Evolutionary conservation across 2,329 filamentous ascomycete genomes (phyloP), one percentile per base, ranked within the genome.

Genomic region (Basipetospora sp.): DNA sequence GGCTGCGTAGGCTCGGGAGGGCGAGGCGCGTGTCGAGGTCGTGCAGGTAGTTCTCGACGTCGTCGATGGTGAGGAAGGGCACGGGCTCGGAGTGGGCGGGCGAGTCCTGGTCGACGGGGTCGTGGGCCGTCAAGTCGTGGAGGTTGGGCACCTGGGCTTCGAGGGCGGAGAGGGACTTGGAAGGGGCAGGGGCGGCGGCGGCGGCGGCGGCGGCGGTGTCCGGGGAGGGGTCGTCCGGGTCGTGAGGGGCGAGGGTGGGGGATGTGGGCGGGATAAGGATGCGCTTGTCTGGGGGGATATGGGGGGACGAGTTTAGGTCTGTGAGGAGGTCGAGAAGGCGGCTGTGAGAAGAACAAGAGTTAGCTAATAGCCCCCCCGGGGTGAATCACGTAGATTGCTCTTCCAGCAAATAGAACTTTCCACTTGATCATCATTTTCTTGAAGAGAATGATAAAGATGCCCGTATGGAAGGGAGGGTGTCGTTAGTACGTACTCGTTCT

Each of bases 321-420:
- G 93, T 69, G 25, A 96, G 73, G 9, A 94, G 63, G 49, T 96
- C 88, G 38, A 94, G 73, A 25, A 96, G 63, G 56, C 87, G 86
- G 57, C 87, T 94, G 49, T 18, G 4, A 25, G 19, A 26, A 26
- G 14, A 29, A n/a, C 15, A 11, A 20, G 30, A n/a, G n/a, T n/a
- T n/a, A n/a, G n/a, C n/a, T n/a, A n/a, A n/a, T n/a, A n/a, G n/a
- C n/a, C n/a, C n/a, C n/a, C n/a, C n/a, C n/a, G n/a, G n/a, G n/a
- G n/a, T n/a, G n/a, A n/a, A n/a, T n/a, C n/a, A n/a, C n/a, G n/a
- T n/a, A n/a, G n/a, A n/a, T n/a, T n/a, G n/a, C n/a, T n/a, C n/a
- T n/a, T n/a, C n/a, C n/a, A n/a, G n/a, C n/a, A n/a, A n/a, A n/a
- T n/a, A n/a, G n/a, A n/a, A n/a, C n/a, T n/a, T n/a, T n/a, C n/a